Evolutionary conservation across 164 flowering plant genomes (phyloP).

Genomic region (Stephania japonica): DNA sequence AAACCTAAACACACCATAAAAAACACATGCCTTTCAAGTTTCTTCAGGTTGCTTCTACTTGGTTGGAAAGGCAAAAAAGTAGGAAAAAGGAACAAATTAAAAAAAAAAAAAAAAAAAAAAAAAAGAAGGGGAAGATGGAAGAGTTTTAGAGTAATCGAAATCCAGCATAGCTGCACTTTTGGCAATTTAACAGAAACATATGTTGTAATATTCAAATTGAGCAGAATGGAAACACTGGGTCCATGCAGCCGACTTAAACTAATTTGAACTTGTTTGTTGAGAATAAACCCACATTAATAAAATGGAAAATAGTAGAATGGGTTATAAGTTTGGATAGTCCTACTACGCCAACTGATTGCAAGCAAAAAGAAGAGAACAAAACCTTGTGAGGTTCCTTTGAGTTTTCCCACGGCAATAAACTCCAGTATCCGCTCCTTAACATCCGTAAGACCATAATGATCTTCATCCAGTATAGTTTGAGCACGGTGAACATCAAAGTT

Average conservation of each 20-base stretch:
- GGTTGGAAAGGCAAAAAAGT: too few relatives aligned
- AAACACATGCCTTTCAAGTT: neutral
- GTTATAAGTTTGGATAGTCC: too few relatives aligned
- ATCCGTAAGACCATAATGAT: constrained; percentile 94
- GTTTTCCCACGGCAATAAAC: constrained; percentile 97
- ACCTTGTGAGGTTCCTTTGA: constrained; percentile 97
- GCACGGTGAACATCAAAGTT: constrained; percentile 87
- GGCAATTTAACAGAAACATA: neutral
- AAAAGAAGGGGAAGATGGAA: neutral
- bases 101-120: too few relatives aligned
- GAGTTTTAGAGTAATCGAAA: neutral
- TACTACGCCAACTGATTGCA: neutral
- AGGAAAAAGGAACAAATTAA: too few relatives aligned
- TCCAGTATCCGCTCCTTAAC: constrained; percentile 99
- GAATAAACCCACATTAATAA: too few relatives aligned
- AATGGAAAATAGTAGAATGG: too few relatives aligned
- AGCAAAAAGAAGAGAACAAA: constrained; percentile 3
- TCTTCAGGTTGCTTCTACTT: neutral
- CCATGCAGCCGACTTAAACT: too few relatives aligned
- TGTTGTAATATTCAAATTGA: neutral
- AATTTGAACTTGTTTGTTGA: too few relatives aligned
- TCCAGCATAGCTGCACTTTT: neutral
- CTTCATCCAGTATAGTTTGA: constrained; percentile 91
- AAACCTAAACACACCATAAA: neutral
- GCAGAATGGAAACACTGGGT: too few relatives aligned